Percentiles rank a stretch among this genome's conserved stretches.
These are phyloP conservation scores for Picea mariana DNA, from an alignment of 83 land plant species.

Conservation along the genomic window DNA sequence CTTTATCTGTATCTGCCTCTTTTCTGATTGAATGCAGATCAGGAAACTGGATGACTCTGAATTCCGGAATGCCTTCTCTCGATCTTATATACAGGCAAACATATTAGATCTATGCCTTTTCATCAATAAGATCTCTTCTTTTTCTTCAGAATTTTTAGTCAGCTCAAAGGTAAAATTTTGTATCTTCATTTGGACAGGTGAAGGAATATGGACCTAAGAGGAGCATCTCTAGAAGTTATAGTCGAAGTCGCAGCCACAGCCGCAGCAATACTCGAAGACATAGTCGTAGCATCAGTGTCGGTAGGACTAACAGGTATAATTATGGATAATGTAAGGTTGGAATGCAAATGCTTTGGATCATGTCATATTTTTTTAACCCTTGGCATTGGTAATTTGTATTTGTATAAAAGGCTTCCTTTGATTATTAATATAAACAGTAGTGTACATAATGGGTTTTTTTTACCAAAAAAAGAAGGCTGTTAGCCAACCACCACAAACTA, in stretches of 20 bases:
- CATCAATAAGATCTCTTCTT: background rate
- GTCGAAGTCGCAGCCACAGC: slow-evolving; percentile 43
- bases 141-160: background rate
- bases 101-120: background rate
- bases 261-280: slow-evolving; percentile 38
- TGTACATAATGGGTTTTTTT: too few relatives aligned
- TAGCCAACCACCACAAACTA: too few relatives aligned
- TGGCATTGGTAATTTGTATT: too few relatives aligned
- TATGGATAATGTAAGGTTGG: background rate
- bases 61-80: slow-evolving; percentile 86
- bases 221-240: slow-evolving; percentile 29
- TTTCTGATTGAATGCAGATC: slow-evolving; percentile 44
- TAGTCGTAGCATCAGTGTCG: slow-evolving; percentile 28
- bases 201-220: slow-evolving; percentile 59
- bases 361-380: too few relatives aligned
- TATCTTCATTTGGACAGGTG: slow-evolving; percentile 41
- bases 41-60: slow-evolving; percentile 90
- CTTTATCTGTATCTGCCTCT: background rate
- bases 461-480: too few relatives aligned
- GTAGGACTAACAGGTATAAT: background rate
- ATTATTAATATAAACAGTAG: too few relatives aligned
- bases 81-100: slow-evolving; percentile 66
- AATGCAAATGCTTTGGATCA: background rate
- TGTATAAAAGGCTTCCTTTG: too few relatives aligned
- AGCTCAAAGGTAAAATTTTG: background rate